Percentiles rank a stretch among this genome's conserved stretches.
These are phyloP conservation scores for Russula virescens DNA, from an alignment of 768 basidiomycete species.

Conservation along the genomic window DNA sequence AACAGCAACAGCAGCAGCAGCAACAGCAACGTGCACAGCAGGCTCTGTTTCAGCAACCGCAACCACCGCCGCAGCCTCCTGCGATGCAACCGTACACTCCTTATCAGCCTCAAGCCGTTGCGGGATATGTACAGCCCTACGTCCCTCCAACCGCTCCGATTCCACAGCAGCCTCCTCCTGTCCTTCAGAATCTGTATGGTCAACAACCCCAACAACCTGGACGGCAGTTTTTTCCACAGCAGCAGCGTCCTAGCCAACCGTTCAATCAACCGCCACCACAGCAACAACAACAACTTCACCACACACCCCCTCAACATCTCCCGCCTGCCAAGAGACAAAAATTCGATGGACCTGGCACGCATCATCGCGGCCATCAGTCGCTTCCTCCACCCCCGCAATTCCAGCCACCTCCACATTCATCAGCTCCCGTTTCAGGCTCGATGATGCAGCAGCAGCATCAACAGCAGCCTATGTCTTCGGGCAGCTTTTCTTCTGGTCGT, in stretches of 20 bases:
- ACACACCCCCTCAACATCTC: constrained; percentile 70
- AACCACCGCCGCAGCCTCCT: constrained; percentile 49
- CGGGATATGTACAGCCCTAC: constrained; percentile 61
- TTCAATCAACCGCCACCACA: constrained; percentile 28
- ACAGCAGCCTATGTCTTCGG: constrained; percentile 28
- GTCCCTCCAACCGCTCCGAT: constrained; percentile 54
- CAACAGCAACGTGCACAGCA: constrained; percentile 41
- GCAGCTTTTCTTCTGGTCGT: constrained; percentile 33
- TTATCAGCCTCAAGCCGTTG: constrained; percentile 57
- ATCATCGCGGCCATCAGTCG: constrained; percentile 48
- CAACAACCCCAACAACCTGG: constrained; percentile 38
- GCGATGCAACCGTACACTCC: constrained; percentile 65
- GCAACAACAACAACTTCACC: constrained; percentile 37
- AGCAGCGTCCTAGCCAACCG: constrained; percentile 43
- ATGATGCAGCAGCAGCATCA: constrained; percentile 35
- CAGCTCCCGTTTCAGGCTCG: constrained; percentile 28
- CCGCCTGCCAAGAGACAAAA: constrained; percentile 90
- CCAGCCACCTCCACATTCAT: constrained; percentile 49
- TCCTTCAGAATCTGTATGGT: constrained; percentile 34
- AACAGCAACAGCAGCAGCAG: constrained; percentile 60
- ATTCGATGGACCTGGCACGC: constrained; percentile 48
- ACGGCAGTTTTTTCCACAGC: constrained; percentile 39
- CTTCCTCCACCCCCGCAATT: constrained; percentile 64
- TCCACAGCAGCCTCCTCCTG: constrained; percentile 44
- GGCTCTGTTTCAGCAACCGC: constrained; percentile 46